Evolutionary conservation across 2,329 filamentous ascomycete genomes (phyloP), one percentile per base, ranked within the genome.

Genomic region (Pseudocercospora vitis): DNA sequence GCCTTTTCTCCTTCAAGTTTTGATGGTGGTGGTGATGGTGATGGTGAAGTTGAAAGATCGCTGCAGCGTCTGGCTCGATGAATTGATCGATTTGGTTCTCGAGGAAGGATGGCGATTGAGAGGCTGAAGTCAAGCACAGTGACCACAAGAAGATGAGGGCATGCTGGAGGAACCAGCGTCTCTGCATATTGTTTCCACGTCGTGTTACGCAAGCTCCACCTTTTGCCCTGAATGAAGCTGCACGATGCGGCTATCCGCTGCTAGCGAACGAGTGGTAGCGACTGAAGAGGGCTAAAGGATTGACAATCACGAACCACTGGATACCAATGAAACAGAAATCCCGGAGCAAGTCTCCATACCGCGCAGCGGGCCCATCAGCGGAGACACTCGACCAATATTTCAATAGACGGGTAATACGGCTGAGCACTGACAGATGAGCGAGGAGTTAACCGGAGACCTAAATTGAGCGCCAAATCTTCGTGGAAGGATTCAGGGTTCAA

Each of bases 21-120:
- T 45, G 42, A 8, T 45, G 42, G n/a, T 45, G 42, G 24, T 45
- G 42, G 21, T 45, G 42, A 21, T 42, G 37, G 24, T 16, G 32
- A 35, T 31, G 42, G 3, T 45, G 23, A 7, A 4, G 42, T 21
- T 31, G 42, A n/a, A 45, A 5, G 37, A 42, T 23, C 7, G 21
- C 21, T 9, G 21, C 37, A 42, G 37, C 37, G 8, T 21, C 9
- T 24, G 16, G 18, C 3, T 21, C 37, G 1, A 21, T 4, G 21
- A 42, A 21, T 26, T 42, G 18, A 42, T 42, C 19, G 37, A 23
- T 26, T 12, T 42, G 2, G 4, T 14, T 18, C 12, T 12, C 37
- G 14, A 18, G 18, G 2, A 42, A 7, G 18, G 16, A 24, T n/a
- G 37, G 19, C 16, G 37, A 12, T 14, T 42, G 37, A 21, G 37